Conservation (phyloP, 2,329 filamentous ascomycete genomes). For the Epichloe sibirici region DNA sequence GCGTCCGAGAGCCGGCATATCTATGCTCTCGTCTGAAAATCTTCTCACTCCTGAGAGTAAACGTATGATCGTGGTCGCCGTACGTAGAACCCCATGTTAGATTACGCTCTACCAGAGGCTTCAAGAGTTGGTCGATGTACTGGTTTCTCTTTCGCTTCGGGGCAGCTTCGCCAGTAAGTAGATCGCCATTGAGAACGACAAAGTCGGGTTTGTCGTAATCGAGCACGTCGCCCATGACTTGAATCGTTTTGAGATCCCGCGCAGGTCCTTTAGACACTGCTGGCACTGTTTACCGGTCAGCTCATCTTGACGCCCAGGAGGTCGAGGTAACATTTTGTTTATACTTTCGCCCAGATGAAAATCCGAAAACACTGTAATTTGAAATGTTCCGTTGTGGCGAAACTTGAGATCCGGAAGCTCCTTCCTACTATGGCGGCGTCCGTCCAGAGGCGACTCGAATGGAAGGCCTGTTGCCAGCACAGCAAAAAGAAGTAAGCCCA, state of each 20-base stretch:
- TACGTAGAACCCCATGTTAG: slow-evolving; percentile 56
- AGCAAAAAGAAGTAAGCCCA: neutral
- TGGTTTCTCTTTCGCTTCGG: slow-evolving; percentile 37
- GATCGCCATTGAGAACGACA: slow-evolving; percentile 58
- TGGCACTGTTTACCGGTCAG: neutral
- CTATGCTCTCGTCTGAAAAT: slow-evolving; percentile 27
- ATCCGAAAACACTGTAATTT: slow-evolving; percentile 4
- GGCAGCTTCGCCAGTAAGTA: slow-evolving; percentile 56
- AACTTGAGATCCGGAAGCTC: neutral
- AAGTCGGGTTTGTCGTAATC: slow-evolving; percentile 44
- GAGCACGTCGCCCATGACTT: slow-evolving; percentile 46
- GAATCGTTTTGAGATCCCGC: slow-evolving; percentile 43
- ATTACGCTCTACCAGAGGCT: slow-evolving; percentile 40
- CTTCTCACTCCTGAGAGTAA: slow-evolving; percentile 37
- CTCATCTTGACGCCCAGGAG: neutral
- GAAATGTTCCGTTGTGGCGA: neutral
- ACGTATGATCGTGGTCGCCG: slow-evolving; percentile 56
- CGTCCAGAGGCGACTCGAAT: no score
- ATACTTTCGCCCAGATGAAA: slow-evolving; percentile 3
- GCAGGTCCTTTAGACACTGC: slow-evolving; percentile 18
- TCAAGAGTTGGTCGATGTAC: slow-evolving; percentile 47
- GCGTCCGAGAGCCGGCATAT: slow-evolving; percentile 27
- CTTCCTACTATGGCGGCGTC: neutral
- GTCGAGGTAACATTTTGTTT: neutral
- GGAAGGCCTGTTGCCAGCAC: neutral